These are phyloP conservation scores for Reticulomyxa filosa DNA, from an alignment of 78 protist genomes.

Conservation along the genomic window DNA sequence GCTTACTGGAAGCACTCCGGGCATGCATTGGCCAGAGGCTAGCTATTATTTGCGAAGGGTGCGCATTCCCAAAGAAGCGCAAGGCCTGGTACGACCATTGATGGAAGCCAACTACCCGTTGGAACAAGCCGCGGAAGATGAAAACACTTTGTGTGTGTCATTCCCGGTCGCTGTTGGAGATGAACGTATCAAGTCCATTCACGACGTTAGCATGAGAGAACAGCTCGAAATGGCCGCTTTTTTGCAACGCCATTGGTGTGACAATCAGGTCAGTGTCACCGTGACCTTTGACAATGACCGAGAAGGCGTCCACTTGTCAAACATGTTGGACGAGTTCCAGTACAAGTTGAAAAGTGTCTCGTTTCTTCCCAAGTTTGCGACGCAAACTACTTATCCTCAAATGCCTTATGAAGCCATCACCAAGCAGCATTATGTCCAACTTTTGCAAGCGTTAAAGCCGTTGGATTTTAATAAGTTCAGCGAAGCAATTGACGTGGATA, in stretches of 20 bases:
- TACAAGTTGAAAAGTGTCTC: slow-evolving; percentile 52
- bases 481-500: no score
- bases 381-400: slow-evolving; percentile 27
- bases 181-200: slow-evolving; percentile 23
- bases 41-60: slow-evolving; percentile 55
- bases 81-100: slow-evolving; percentile 23
- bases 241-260: slow-evolving; percentile 65
- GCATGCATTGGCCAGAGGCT: slow-evolving; percentile 62
- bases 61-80: slow-evolving; percentile 16
- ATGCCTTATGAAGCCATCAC: slow-evolving; percentile 38
- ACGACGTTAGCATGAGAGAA: slow-evolving; percentile 63
- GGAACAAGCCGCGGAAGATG: slow-evolving; percentile 25
- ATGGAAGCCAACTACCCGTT: slow-evolving; percentile 32
- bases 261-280: slow-evolving; percentile 65
- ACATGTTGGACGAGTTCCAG: slow-evolving; percentile 60
- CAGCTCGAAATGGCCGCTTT: slow-evolving; percentile 65
- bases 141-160: slow-evolving; percentile 24
- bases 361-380: slow-evolving; percentile 9
- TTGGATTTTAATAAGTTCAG: no score
- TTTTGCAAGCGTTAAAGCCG: no score
- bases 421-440: slow-evolving; percentile 12
- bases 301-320: slow-evolving; percentile 41
- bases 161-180: slow-evolving; percentile 63
- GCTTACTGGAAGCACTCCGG: slow-evolving; percentile 69
- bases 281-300: slow-evolving; percentile 53